phyloP scores from a whole-genome alignment of 1,139 yeast species.

The Entelexis paramagnoliae region DNA sequence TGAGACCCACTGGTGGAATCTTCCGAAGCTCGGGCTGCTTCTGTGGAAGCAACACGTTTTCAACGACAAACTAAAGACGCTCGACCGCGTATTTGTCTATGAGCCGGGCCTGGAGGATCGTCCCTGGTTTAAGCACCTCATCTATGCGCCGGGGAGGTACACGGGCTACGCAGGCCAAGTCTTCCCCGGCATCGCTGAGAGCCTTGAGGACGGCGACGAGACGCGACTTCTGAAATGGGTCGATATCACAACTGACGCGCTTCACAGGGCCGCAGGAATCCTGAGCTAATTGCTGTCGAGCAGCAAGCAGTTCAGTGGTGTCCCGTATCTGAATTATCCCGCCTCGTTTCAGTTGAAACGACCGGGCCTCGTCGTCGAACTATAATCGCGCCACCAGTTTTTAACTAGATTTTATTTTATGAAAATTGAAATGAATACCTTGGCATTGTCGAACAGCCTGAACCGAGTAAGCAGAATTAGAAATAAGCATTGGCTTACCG shows the following conservation, averaged over 20 bases:
- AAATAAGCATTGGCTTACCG: too few relatives aligned
- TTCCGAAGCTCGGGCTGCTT: slow-evolving; percentile 25
- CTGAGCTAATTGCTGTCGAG: not conserved
- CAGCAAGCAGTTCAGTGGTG: too few relatives aligned
- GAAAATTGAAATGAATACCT: not conserved
- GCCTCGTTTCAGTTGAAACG: too few relatives aligned
- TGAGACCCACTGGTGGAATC: slow-evolving; percentile 29
- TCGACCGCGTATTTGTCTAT: slow-evolving; percentile 57
- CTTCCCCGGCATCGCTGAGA: slow-evolving; percentile 70
- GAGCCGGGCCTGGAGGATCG: slow-evolving; percentile 56
- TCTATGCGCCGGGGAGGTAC: slow-evolving; percentile 72
- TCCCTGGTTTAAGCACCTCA: slow-evolving; percentile 79
- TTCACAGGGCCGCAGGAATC: slow-evolving; percentile 25
- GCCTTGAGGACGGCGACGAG: slow-evolving; percentile 57
- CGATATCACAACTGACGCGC: slow-evolving; percentile 34
- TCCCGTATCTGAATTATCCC: too few relatives aligned
- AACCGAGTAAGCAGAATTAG: too few relatives aligned
- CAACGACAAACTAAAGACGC: slow-evolving; percentile 30
- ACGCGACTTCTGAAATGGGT: slow-evolving; percentile 50
- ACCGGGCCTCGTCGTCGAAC: too few relatives aligned
- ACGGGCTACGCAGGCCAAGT: slow-evolving; percentile 82
- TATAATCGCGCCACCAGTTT: too few relatives aligned
- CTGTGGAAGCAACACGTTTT: slow-evolving; percentile 25
- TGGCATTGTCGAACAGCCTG: too few relatives aligned
- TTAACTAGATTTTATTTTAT: not conserved